Percentiles rank a stretch among this genome's conserved stretches.
Conservation (phyloP, 148 eudicot genomes). For the Bassia scoparia region DNA sequence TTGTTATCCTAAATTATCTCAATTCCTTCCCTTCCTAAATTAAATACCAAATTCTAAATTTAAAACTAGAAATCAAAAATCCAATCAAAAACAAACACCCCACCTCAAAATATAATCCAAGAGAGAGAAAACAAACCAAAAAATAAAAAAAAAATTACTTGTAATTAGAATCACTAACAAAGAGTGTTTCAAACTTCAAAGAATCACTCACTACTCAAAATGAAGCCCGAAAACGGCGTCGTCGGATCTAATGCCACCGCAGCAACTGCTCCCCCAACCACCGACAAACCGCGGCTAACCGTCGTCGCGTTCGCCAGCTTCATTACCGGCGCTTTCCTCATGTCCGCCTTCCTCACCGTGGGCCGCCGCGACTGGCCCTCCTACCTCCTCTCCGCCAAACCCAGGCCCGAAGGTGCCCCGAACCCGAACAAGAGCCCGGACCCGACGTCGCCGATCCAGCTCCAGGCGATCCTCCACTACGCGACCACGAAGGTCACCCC, state of each 20-base stretch:
- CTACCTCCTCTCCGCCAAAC: background rate
- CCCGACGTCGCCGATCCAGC: slow-evolving; percentile 22
- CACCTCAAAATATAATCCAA: too few relatives aligned
- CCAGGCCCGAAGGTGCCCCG: background rate
- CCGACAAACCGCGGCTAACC: slow-evolving; percentile 14
- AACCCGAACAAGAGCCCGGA: background rate
- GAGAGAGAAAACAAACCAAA: too few relatives aligned
- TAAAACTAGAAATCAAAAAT: too few relatives aligned
- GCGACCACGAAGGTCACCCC: slow-evolving; percentile 41
- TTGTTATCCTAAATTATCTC: too few relatives aligned
- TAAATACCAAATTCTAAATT: too few relatives aligned
- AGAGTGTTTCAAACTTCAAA: too few relatives aligned
- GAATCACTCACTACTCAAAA: too few relatives aligned
- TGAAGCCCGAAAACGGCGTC: slow-evolving; percentile 4
- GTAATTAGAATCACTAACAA: too few relatives aligned
- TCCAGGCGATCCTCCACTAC: slow-evolving; percentile 37
- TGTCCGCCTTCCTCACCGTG: slow-evolving; percentile 9
- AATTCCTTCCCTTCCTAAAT: too few relatives aligned
- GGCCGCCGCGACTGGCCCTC: slow-evolving; percentile 11
- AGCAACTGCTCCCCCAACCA: background rate
- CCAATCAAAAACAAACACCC: too few relatives aligned
- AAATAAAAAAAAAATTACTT: too few relatives aligned
- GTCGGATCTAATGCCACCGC: background rate
- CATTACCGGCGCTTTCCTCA: slow-evolving; percentile 18
- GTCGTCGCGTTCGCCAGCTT: slow-evolving; percentile 11